Evolutionary conservation across 345 rosid species (phyloP).

Genomic region (Eucalyptus melliodora): DNA sequence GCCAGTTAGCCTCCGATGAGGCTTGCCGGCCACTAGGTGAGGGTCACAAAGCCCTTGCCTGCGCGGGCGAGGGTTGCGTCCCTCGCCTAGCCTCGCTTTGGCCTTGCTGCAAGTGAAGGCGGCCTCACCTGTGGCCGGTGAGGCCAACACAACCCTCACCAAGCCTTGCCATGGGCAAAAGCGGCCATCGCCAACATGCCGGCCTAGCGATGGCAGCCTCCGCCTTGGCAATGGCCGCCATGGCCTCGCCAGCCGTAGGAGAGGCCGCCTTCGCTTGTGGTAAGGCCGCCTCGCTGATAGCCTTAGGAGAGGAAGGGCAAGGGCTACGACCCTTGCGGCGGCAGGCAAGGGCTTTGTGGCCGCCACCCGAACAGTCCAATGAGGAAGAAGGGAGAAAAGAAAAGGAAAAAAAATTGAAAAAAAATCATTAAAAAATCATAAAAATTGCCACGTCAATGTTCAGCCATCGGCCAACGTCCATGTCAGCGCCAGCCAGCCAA

Average conservation of each 20-base stretch:
- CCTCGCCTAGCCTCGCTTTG: no score
- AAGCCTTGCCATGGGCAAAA: accelerated
- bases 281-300: accelerated
- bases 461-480: no score
- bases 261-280: accelerated
- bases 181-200: no score
- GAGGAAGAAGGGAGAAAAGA: no score
- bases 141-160: accelerated
- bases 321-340: accelerated
- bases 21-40: no score
- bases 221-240: no score
- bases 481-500: accelerated
- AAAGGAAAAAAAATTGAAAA: no score
- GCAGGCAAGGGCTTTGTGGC: accelerated
- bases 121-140: accelerated
- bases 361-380: accelerated
- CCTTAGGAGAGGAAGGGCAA: no score
- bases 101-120: no score
- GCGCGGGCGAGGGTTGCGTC: accelerated
- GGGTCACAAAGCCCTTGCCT: no score
- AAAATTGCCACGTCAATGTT: no score
- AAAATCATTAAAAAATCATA: no score
- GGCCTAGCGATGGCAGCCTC: accelerated
- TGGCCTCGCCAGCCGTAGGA: accelerated
- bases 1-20: accelerated